Conservation (phyloP, 495 filamentous ascomycete species). For the Haplographium delicatum region DNA sequence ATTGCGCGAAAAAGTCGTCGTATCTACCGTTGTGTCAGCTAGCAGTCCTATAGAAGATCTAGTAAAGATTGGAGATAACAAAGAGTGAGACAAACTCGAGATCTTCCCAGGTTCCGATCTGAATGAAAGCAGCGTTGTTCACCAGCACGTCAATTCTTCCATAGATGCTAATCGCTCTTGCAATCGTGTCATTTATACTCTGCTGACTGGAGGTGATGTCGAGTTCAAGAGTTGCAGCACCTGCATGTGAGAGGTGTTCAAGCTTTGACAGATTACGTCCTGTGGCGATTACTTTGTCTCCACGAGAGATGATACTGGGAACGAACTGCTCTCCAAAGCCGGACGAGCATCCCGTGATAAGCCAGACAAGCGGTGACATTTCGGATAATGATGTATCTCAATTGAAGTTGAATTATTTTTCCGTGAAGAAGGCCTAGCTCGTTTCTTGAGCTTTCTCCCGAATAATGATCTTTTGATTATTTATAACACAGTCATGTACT, state of each 20-base stretch:
- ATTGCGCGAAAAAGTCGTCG: constrained; percentile 32
- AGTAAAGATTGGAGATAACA: constrained; percentile 8
- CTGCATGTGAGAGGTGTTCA: constrained; percentile 36
- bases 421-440: no score
- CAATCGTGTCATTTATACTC: constrained; percentile 30
- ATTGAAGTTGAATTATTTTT: no score
- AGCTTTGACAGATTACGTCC: constrained; percentile 39
- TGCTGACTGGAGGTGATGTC: constrained; percentile 39
- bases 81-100: constrained; percentile 37
- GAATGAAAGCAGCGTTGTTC: constrained; percentile 46
- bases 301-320: constrained; percentile 38
- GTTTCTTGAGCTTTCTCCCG: no score
- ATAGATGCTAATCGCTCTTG: constrained; percentile 35
- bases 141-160: constrained; percentile 47
- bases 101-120: constrained; percentile 37
- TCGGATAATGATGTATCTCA: no score
- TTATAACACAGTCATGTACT: no score
- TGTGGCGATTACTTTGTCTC: constrained; percentile 52
- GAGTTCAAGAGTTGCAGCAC: constrained; percentile 37
- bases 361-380: constrained; percentile 24
- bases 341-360: constrained; percentile 45
- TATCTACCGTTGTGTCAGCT: constrained; percentile 18
- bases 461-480: no score
- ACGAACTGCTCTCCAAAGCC: constrained; percentile 43
- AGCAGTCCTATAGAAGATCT: background rate